Conservation (phyloP, 176 grass and related monocot genomes). For the Cocos nucifera region DNA sequence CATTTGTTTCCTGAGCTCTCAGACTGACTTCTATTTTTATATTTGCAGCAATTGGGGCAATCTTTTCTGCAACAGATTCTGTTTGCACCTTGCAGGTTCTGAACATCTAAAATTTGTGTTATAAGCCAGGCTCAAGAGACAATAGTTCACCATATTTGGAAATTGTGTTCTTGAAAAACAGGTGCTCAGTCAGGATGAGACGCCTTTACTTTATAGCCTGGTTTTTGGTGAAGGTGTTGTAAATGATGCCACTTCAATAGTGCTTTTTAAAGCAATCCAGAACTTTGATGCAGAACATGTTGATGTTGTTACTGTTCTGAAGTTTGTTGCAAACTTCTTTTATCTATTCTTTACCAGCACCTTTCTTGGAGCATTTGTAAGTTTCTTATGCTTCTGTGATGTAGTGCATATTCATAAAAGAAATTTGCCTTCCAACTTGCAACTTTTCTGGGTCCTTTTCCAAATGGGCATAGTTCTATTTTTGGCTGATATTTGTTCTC, state of each 20-base stretch:
- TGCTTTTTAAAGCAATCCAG: slow-evolving; percentile 88
- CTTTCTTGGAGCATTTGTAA: slow-evolving; percentile 78
- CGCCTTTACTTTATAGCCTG: slow-evolving; percentile 85
- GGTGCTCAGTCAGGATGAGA: slow-evolving; percentile 90
- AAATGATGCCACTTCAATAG: slow-evolving; percentile 92
- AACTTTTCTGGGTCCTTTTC: too few species aligned
- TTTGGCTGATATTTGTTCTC: slow-evolving; percentile 6
- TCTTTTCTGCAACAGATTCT: slow-evolving; percentile 92
- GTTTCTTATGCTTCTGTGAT: slow-evolving; percentile 19
- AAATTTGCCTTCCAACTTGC: too few species aligned
- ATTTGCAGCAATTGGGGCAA: slow-evolving; percentile 79
- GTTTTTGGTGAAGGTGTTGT: slow-evolving; percentile 98
- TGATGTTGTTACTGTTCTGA: slow-evolving; percentile 29
- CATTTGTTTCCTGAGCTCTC: slow-evolving; percentile 5
- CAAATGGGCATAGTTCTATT: too few species aligned
- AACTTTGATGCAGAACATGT: slow-evolving; percentile 51
- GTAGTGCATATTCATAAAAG: too few species aligned
- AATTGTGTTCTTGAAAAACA: slow-evolving; percentile 11
- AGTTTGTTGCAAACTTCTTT: slow-evolving; percentile 57
- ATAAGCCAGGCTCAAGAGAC: not conserved
- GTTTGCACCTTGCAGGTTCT: slow-evolving; percentile 84
- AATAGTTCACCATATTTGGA: not conserved
- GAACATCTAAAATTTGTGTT: slow-evolving; percentile 1
- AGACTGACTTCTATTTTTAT: slow-evolving; percentile 6
- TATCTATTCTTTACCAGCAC: slow-evolving; percentile 70